Evolutionary conservation across 2,329 filamentous ascomycete species (phyloP).

Genomic region (Apiospora arundinis): DNA sequence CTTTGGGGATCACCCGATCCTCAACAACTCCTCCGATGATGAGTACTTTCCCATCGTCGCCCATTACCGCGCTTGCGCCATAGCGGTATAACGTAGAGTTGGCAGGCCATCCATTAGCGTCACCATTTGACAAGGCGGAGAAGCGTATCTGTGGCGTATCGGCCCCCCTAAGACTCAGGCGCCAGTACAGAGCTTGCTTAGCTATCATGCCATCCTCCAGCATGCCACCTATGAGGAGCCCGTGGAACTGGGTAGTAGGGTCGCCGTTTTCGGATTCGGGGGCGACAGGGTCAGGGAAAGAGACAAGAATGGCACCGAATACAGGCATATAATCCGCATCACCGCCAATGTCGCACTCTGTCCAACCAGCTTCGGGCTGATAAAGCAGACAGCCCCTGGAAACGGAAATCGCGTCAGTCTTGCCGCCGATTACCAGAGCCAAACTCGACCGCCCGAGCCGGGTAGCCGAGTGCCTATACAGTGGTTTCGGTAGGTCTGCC

Average conservation of each 20-base stretch:
- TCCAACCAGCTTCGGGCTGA: slow-evolving; percentile 54
- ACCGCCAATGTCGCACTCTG: slow-evolving; percentile 47
- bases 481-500: slow-evolving; percentile 69
- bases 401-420: slow-evolving; percentile 53
- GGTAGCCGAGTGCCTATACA: slow-evolving; percentile 77
- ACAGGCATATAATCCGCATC: slow-evolving; percentile 43
- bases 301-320: slow-evolving; percentile 52
- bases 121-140: not conserved
- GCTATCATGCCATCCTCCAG: slow-evolving; percentile 66
- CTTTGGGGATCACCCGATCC: slow-evolving; percentile 33
- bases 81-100: slow-evolving; percentile 44
- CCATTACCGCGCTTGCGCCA: slow-evolving; percentile 47
- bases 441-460: slow-evolving; percentile 54
- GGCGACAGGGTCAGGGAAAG: slow-evolving; percentile 35
- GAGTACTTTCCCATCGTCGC: slow-evolving; percentile 35
- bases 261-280: slow-evolving; percentile 27
- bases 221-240: slow-evolving; percentile 77
- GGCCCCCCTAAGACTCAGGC: slow-evolving; percentile 41
- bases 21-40: slow-evolving; percentile 53
- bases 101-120: slow-evolving; percentile 21
- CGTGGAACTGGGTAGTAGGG: slow-evolving; percentile 48
- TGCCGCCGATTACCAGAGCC: slow-evolving; percentile 69
- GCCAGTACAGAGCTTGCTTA: slow-evolving; percentile 71
- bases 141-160: slow-evolving; percentile 38
- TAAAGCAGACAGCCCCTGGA: slow-evolving; percentile 63